phyloP scores from a whole-genome alignment of 2,329 filamentous ascomycete genomes.

The Hypoxylon sp. region DNA sequence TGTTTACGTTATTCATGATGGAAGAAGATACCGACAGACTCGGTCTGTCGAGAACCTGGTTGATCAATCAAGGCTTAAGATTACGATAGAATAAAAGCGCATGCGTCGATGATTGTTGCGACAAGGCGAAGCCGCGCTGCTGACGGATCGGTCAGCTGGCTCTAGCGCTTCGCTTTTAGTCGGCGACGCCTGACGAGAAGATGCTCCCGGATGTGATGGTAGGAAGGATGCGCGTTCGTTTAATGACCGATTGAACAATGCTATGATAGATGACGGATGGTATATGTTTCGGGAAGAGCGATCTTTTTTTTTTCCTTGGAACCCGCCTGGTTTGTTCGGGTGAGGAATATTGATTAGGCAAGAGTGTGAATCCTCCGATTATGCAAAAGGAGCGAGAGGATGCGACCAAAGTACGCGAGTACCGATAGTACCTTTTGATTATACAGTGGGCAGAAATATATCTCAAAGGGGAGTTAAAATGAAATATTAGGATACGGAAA shows the following conservation, averaged over 20 bases:
- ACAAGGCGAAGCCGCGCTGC: constrained; percentile 10
- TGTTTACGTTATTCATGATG: constrained; percentile 71
- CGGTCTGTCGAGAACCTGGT: constrained; percentile 46
- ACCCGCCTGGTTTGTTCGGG: constrained; percentile 15
- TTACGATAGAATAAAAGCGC: constrained; percentile 28
- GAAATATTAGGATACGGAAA: constrained; percentile 19
- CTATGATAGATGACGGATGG: constrained; percentile 1
- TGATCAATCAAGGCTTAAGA: constrained; percentile 38
- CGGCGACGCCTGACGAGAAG: constrained; percentile 13
- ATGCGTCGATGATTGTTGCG: constrained; percentile 41
- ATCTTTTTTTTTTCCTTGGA: constrained; percentile 11
- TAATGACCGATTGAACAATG: constrained; percentile 21
- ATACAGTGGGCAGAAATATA: constrained; percentile 34
- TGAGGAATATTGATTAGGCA: constrained; percentile 26
- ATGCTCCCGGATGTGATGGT: constrained; percentile 1
- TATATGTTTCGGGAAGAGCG: constrained; percentile 12
- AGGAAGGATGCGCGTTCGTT: constrained; percentile 20
- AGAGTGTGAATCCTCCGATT: constrained; percentile 28
- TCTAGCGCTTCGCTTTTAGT: constrained; percentile 11
- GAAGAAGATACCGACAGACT: constrained; percentile 50
- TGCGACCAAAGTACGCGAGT: constrained; percentile 35
- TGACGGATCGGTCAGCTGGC: not conserved
- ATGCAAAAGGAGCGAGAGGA: constrained; percentile 30
- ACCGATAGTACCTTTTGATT: constrained; percentile 23
- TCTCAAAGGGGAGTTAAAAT: constrained; percentile 23